Base-by-base conservation (phyloP, 345 rosid species). In the Ricinus communis region DNA sequence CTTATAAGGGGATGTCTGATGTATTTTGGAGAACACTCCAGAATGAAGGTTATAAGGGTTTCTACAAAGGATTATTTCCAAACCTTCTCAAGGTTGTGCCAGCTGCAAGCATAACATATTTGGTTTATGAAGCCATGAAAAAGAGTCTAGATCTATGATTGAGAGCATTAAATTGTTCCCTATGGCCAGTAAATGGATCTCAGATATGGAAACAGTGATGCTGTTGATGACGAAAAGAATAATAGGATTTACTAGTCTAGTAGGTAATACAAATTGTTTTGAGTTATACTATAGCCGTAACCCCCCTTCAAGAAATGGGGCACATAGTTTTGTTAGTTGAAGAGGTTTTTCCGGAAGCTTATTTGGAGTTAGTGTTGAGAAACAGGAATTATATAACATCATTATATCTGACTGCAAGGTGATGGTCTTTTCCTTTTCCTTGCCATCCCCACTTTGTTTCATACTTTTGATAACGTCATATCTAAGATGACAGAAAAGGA, bases 51-150 rank as follows among this genome's bases (percentile, higher is more conserved):
- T 72, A 75, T 47, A 81, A 80, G 78, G 98, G 95, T 58, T 86
- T 89, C 53, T 93, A 90, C 84, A 90, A 89, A 82, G 98, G 97
- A 56, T 76, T 93, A 40, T 82, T 93, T 61, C 98, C 98, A 41
- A 93, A 93, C 70, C 77, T 93, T 82, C 88, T 93, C 59, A 90
- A 90, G 72, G 87, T 82, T 28, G 79, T 84, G 60, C 87, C 85
- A 28, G 76, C 87, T 41, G 85, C 85, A 36, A 84, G 87, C 81
- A 84, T 82, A 51, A 84, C 87, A 10, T 84, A 82, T 27, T 25
- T 84, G 77, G 89, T 89, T 67, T 93, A 93, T 60, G 98, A 93
- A 82, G 82, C 86, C 41, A 88, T 89, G 95, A 90, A 89, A 76
- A 90, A 89, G 87, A 85, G 86, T 62, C 79, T 93, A 41, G 88